These are phyloP conservation scores for Kalaharituber pfeilii DNA, from an alignment of 2,329 filamentous ascomycete species.

Conservation along the genomic window DNA sequence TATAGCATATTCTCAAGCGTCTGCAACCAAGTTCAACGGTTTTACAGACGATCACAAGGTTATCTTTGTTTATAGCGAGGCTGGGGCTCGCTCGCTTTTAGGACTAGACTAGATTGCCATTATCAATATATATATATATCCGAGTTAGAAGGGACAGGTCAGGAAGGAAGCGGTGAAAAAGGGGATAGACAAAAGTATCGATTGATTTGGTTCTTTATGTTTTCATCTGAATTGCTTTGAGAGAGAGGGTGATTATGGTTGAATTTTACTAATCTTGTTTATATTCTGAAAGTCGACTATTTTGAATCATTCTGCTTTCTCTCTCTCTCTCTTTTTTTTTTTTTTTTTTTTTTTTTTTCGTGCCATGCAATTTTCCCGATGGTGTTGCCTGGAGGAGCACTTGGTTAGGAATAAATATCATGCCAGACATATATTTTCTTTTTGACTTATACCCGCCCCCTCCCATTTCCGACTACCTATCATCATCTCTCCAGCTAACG, in stretches of 20 bases:
- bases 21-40: constrained; percentile 92
- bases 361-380: too few relatives aligned
- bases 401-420: too few relatives aligned
- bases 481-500: too few relatives aligned
- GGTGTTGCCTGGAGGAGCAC: too few relatives aligned
- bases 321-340: neutral
- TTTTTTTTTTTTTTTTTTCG: neutral
- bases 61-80: constrained; percentile 88
- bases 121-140: too few relatives aligned
- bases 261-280: neutral
- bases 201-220: too few relatives aligned
- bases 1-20: constrained; percentile 84
- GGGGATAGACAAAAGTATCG: neutral
- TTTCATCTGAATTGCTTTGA: neutral
- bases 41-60: constrained; percentile 86
- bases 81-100: constrained; percentile 29
- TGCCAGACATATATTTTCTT: neutral
- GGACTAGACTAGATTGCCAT: neutral
- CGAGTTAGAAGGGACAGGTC: neutral
- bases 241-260: neutral
- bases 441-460: neutral
- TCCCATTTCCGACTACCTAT: too few relatives aligned
- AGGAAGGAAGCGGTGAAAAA: neutral
- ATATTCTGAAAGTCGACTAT: neutral
- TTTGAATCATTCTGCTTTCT: neutral